phyloP scores from a whole-genome alignment of 768 basidiomycete genomes.

The Leccinum aurantiacum region DNA sequence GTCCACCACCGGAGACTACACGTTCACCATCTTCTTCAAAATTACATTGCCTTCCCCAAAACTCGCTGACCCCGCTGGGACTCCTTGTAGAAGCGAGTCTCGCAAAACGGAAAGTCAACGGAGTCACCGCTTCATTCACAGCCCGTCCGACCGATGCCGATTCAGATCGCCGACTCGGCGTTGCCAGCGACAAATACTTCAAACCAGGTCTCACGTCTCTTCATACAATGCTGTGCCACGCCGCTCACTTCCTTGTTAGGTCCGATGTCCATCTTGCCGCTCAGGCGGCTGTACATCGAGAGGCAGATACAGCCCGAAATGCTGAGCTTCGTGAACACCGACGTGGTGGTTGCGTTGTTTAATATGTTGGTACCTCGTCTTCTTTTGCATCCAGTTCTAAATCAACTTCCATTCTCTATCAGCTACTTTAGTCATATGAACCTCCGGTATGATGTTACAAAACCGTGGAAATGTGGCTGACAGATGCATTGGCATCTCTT shows the following conservation, averaged over 20 bases:
- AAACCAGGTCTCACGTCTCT: conserved; percentile 65
- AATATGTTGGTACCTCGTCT: conserved; percentile 64
- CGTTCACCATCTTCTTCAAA: conserved; percentile 64
- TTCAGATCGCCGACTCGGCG: conserved; percentile 59
- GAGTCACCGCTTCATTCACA: conserved; percentile 40
- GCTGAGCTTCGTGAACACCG: conserved; percentile 81
- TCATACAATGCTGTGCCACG: neutral
- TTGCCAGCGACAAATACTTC: conserved; percentile 88
- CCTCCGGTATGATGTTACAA: conserved; percentile 41
- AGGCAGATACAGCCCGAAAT: conserved; percentile 92
- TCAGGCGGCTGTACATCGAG: conserved; percentile 82
- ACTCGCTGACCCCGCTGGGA: conserved; percentile 88
- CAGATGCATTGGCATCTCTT: conserved; percentile 81
- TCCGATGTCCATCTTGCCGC: conserved; percentile 84
- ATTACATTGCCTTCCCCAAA: conserved; percentile 89
- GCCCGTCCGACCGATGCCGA: conserved; percentile 39
- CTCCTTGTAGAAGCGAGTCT: conserved; percentile 88
- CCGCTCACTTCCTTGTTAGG: conserved; percentile 42
- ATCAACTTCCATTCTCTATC: conserved; percentile 11
- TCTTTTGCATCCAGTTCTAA: neutral
- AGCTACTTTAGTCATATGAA: conserved; percentile 79
- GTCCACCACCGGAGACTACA: too few species aligned
- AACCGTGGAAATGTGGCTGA: conserved; percentile 8
- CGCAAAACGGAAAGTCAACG: conserved; percentile 66
- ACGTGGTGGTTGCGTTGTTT: conserved; percentile 90